A percentile compares a stretch with the other conserved stretches of the same genome.
Conservation (phyloP, 1,284 basidiomycete genomes). For the Rhizoctonia solani region DNA sequence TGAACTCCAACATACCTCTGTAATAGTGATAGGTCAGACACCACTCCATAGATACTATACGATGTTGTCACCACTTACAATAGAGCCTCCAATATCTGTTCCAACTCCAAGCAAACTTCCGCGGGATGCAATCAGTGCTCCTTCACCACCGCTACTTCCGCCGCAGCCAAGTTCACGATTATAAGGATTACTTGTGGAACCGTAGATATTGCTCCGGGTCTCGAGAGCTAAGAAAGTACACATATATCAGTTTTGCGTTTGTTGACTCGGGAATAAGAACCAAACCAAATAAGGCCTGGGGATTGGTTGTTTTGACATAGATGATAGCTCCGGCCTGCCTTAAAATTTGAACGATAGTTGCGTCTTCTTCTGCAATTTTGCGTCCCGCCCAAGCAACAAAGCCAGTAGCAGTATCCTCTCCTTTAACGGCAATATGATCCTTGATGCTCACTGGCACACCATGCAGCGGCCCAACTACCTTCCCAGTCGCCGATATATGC, state of each 20-base stretch:
- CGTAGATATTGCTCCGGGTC: constrained; percentile 58
- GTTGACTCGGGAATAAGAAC: constrained; percentile 35
- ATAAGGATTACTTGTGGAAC: constrained; percentile 57
- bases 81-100: constrained; percentile 55
- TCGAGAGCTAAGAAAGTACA: constrained; percentile 51
- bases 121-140: constrained; percentile 60
- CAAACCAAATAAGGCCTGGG: constrained; percentile 56
- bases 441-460: constrained; percentile 59
- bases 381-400: constrained; percentile 58
- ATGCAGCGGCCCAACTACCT: constrained; percentile 51
- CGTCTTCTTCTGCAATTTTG: constrained; percentile 48
- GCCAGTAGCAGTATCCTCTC: constrained; percentile 54
- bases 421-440: constrained; percentile 57
- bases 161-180: constrained; percentile 58
- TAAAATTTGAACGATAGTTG: constrained; percentile 48
- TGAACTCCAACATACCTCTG: not conserved
- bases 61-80: constrained; percentile 30
- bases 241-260: constrained; percentile 42
- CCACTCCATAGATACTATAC: not conserved
- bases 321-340: constrained; percentile 59
- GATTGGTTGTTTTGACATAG: constrained; percentile 62
- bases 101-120: constrained; percentile 63
- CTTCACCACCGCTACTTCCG: constrained; percentile 68
- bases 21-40: not conserved
- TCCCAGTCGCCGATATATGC: constrained; percentile 45